Conservation (phyloP, 257 asterid genomes). For the Gentiana macrophylla region DNA sequence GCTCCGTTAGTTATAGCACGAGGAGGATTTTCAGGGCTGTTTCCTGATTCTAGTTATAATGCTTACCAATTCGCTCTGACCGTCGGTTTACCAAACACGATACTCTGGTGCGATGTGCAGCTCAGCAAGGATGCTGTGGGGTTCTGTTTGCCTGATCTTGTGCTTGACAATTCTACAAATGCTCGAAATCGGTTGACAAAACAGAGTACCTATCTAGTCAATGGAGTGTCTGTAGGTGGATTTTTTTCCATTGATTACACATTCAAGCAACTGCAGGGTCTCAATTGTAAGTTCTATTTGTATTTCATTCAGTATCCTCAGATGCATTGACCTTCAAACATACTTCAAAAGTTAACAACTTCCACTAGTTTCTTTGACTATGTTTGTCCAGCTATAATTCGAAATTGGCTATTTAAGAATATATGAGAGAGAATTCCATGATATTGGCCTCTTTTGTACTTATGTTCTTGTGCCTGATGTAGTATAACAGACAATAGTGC, state of each 20-base stretch:
- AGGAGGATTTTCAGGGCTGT: conserved; percentile 80
- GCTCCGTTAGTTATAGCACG: conserved; percentile 63
- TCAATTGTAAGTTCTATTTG: conserved; percentile 35
- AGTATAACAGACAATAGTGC: too few relatives aligned
- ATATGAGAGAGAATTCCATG: neutral
- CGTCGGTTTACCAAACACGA: conserved; percentile 23
- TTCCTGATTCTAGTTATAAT: conserved; percentile 53
- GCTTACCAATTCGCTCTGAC: conserved; percentile 33
- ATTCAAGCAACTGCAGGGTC: conserved; percentile 22
- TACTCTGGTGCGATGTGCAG: conserved; percentile 74
- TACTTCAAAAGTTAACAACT: neutral
- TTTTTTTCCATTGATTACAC: conserved; percentile 60
- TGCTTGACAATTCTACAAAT: conserved; percentile 47
- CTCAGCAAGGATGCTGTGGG: conserved; percentile 78
- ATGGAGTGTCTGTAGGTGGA: conserved; percentile 42
- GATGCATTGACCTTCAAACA: neutral
- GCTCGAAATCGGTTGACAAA: neutral
- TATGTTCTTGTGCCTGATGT: too few relatives aligned
- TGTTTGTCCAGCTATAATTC: neutral
- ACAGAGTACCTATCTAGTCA: conserved; percentile 32
- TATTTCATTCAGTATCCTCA: neutral
- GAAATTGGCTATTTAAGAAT: neutral
- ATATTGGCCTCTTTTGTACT: neutral
- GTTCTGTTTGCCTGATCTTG: conserved; percentile 55
- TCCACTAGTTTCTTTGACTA: neutral